Evolutionary conservation across 768 basidiomycete species (phyloP), one percentile per base, ranked within the genome.

Genomic region (Leucogyrophana mollusca): DNA sequence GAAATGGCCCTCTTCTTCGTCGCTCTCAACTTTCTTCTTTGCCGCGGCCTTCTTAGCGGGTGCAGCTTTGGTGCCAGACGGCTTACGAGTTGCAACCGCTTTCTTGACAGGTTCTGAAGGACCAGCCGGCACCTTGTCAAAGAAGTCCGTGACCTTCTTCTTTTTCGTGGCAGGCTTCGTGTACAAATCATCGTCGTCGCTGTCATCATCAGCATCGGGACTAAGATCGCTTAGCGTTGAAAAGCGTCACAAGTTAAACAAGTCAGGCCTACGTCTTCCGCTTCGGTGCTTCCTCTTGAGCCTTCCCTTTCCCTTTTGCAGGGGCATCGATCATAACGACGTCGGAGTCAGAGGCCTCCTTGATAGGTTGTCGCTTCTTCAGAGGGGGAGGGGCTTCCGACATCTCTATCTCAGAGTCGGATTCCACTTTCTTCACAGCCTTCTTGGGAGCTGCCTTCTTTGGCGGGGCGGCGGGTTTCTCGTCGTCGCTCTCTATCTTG

Each of bases 211-310:
- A 24, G 53, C 54, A 35, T 55, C 60, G 22, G 64, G 61, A 37
- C 73, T 78, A 47, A 48, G 43, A 33, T 40, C 21, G 45, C 21
- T 21, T 38, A 4, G 45, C 49, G 34, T 13, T 49, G 34, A 3
- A 36, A 47, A 24, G 16, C 21, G 21, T 23, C 21, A 33, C 50
- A 40, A 39, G 13, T n/a, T n/a, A 35, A 2, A 21, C 7, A 40
- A 13, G n/a, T 30, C 17, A 36, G 5, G 62, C 72, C 24, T 41
- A 85, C 88, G 79, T 86, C 65, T 90, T 91, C 34, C 87, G 80
- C 65, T 90, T 90, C 35, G 67, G 59, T 13, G 57, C 54, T 14
- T 54, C 57, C 40, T 55, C 59, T 1, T 45, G 43, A 8, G 61
- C 72, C 53, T 79, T 82, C 30, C 61, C 72, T 47, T 78, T 79